Evolutionary conservation across 352 stramenopile species (phyloP).

Genomic region (Plasmopara muralis): DNA sequence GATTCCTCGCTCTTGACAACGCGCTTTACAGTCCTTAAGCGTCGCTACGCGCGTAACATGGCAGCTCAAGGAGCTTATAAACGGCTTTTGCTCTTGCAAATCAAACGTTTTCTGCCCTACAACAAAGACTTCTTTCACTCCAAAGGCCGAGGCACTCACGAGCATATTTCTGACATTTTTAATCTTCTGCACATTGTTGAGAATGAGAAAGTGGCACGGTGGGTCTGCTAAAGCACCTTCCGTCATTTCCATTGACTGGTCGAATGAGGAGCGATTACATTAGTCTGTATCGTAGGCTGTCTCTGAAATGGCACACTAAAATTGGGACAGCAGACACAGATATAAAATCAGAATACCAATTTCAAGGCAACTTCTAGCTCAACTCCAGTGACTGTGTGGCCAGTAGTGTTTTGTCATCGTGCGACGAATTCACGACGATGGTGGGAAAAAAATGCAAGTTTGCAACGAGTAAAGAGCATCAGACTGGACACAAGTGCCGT

Average conservation of each 20-base stretch:
- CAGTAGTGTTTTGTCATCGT: constrained; percentile 10
- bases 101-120: constrained; percentile 85
- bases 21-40: constrained; percentile 68
- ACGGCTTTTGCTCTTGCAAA: constrained; percentile 41
- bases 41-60: constrained; percentile 66
- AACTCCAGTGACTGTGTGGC: constrained; percentile 10
- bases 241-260: not conserved
- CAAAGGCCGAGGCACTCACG: constrained; percentile 77
- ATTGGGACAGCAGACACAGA: not conserved
- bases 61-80: constrained; percentile 40
- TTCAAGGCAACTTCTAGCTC: not conserved
- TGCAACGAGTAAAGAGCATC: constrained; percentile 6
- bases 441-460: constrained; percentile 26
- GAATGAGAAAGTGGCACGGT: constrained; percentile 68
- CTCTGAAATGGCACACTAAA: constrained; percentile 14
- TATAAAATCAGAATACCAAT: not conserved
- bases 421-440: constrained; percentile 4
- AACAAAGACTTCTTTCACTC: constrained; percentile 76
- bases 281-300: constrained; percentile 11
- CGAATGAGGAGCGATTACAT: not conserved
- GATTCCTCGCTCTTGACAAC: constrained; percentile 59
- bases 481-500: constrained; percentile 15
- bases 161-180: constrained; percentile 88
- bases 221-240: not conserved
- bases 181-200: constrained; percentile 91